Conservation (phyloP, 768 basidiomycete genomes). For the Lactifluus echinatus region DNA sequence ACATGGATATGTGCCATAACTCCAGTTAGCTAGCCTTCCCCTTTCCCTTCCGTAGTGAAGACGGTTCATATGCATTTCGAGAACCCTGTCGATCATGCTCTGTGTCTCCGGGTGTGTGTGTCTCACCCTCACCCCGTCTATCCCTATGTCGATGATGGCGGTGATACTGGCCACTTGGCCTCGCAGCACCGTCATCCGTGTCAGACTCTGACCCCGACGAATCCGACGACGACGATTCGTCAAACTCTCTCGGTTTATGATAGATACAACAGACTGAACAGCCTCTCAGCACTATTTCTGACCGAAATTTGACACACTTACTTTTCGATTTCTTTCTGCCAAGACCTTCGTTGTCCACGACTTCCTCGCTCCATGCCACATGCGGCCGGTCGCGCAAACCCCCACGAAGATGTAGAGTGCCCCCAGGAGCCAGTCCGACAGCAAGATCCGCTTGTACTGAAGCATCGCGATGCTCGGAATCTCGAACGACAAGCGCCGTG, state of each 20-base stretch:
- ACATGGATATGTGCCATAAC: too few species aligned
- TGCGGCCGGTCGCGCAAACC: conserved; percentile 26
- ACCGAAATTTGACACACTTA: conserved; percentile 33
- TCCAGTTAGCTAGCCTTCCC: background rate
- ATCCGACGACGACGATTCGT: conserved; percentile 69
- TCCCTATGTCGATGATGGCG: background rate
- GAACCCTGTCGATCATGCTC: conserved; percentile 3
- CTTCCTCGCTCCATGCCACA: conserved; percentile 68
- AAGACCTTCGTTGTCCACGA: conserved; percentile 72
- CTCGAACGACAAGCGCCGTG: background rate
- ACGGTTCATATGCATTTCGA: conserved; percentile 12
- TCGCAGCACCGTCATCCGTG: conserved; percentile 16
- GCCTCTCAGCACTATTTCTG: background rate
- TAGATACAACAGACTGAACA: conserved; percentile 91
- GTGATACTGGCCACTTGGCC: conserved; percentile 4
- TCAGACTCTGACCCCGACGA: conserved; percentile 38
- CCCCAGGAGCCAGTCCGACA: background rate
- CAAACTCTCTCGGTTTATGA: conserved; percentile 69
- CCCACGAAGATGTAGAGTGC: conserved; percentile 8
- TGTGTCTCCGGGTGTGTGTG: background rate
- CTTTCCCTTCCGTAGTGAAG: conserved; percentile 10
- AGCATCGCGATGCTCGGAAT: background rate
- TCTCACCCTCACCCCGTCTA: background rate
- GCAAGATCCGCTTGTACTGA: background rate
- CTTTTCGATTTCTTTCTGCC: conserved; percentile 93